These are phyloP conservation scores for Pythium plurisporium DNA, from an alignment of 352 stramenopile species.

Conservation along the genomic window DNA sequence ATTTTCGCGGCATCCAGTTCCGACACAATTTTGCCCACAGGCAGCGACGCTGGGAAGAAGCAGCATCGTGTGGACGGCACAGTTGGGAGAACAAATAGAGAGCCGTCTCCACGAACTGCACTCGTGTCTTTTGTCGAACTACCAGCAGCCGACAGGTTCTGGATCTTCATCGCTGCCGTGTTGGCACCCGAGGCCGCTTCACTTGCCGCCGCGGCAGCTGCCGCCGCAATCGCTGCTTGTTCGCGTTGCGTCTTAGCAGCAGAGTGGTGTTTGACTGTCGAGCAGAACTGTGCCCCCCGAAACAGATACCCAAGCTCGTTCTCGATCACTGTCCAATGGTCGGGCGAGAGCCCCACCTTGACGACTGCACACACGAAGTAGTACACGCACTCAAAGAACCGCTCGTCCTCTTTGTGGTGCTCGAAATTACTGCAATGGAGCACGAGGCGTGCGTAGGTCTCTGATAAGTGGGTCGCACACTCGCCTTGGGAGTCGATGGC, in stretches of 20 bases:
- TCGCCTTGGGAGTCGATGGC: conserved; percentile 14
- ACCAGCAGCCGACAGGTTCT: conserved; percentile 29
- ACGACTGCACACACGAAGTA: conserved; percentile 72
- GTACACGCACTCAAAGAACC: conserved; percentile 79
- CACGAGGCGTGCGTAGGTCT: conserved; percentile 60
- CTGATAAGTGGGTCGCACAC: conserved; percentile 35
- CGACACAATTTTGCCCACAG: conserved; percentile 58
- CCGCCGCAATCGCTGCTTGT: neutral
- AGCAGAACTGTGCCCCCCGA: conserved; percentile 64
- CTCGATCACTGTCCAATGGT: conserved; percentile 59
- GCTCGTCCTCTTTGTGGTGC: conserved; percentile 77
- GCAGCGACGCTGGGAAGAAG: conserved; percentile 57
- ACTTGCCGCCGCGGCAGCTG: neutral
- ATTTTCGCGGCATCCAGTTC: conserved; percentile 62
- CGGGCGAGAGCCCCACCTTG: conserved; percentile 51
- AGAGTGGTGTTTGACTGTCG: conserved; percentile 47
- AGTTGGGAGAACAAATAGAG: conserved; percentile 42
- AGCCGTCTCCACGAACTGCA: conserved; percentile 12
- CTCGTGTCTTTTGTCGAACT: neutral
- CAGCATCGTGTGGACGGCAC: conserved; percentile 33
- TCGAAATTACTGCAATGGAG: conserved; percentile 83
- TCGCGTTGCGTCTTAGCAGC: conserved; percentile 9
- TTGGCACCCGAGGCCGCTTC: conserved; percentile 4
- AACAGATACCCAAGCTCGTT: conserved; percentile 74
- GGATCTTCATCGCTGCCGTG: conserved; percentile 36